phyloP scores from a whole-genome alignment of 2,329 filamentous ascomycete genomes.

The Metarhizium rileyi region DNA sequence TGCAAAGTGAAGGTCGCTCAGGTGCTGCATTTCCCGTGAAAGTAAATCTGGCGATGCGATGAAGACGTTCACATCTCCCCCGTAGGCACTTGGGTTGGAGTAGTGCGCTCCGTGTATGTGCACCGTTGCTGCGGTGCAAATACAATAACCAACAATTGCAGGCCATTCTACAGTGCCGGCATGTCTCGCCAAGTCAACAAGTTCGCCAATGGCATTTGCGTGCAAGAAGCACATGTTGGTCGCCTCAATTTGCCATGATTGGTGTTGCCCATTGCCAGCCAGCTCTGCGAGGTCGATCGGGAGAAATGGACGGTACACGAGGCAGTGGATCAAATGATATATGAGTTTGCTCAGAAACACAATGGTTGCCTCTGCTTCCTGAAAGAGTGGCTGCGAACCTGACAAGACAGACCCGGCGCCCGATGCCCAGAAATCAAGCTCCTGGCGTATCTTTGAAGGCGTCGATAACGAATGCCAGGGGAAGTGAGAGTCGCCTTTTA shows the following conservation, averaged over 20 bases:
- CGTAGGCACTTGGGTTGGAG: conserved; percentile 35
- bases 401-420: conserved; percentile 73
- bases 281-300: conserved; percentile 77
- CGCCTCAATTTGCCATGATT: conserved; percentile 87
- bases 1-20: conserved; percentile 62
- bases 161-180: conserved; percentile 74
- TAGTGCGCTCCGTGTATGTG: conserved; percentile 84
- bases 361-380: conserved; percentile 67
- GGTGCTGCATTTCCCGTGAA: conserved; percentile 68
- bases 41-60: conserved; percentile 57
- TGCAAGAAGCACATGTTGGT: conserved; percentile 81
- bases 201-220: conserved; percentile 76
- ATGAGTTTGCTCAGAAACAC: conserved; percentile 77
- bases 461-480: conserved; percentile 84
- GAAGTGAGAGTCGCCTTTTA: conserved; percentile 83
- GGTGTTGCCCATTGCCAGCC: conserved; percentile 69
- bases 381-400: conserved; percentile 64
- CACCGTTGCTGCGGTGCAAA: conserved; percentile 78
- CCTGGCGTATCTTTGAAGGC: conserved; percentile 75
- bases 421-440: conserved; percentile 76
- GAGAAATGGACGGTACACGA: conserved; percentile 79
- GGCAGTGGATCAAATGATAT: conserved; percentile 77
- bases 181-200: conserved; percentile 69
- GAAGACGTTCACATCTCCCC: conserved; percentile 53
- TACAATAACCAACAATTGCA: conserved; percentile 76